These are phyloP conservation scores for Holtermanniella nyarrowii DNA, from an alignment of 768 basidiomycete species.

Conservation along the genomic window DNA sequence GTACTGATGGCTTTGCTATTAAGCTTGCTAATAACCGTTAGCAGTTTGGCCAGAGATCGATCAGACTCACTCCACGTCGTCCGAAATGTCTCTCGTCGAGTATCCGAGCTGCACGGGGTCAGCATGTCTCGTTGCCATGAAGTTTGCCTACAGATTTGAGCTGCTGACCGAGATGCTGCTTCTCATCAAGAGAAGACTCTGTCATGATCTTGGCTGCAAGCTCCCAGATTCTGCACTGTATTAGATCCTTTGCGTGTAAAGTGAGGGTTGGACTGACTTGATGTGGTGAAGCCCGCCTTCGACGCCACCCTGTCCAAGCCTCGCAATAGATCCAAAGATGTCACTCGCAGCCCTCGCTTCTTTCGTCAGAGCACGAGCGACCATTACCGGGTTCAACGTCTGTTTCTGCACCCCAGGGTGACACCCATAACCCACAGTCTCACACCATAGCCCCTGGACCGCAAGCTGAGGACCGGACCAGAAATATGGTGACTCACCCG, in stretches of 20 bases:
- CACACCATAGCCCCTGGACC: conserved; percentile 19
- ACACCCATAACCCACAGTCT: not conserved
- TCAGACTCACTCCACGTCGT: conserved; percentile 17
- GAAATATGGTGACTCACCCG: not conserved
- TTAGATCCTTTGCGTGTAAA: too few species aligned
- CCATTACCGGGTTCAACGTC: conserved; percentile 15
- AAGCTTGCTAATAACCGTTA: conserved; percentile 6
- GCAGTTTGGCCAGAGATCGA: not conserved
- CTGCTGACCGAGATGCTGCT: conserved; percentile 17
- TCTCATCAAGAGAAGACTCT: conserved; percentile 22
- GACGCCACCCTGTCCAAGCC: conserved; percentile 19
- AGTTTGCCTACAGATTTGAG: conserved; percentile 19
- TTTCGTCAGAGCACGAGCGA: conserved; percentile 19
- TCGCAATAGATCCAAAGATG: conserved; percentile 26
- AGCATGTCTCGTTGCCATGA: conserved; percentile 1
- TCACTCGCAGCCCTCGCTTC: conserved; percentile 23
- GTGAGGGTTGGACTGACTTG: conserved; percentile 16
- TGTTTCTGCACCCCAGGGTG: not conserved
- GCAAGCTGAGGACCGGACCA: not conserved
- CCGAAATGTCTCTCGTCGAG: conserved; percentile 23
- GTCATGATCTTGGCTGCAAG: conserved; percentile 20
- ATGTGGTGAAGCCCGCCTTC: conserved; percentile 21
- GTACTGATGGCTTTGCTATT: conserved; percentile 26
- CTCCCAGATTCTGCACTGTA: conserved; percentile 24
- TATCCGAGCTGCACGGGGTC: conserved; percentile 24